phyloP scores from a whole-genome alignment of 2,329 filamentous ascomycete genomes.

The Colletotrichum simmondsii region DNA sequence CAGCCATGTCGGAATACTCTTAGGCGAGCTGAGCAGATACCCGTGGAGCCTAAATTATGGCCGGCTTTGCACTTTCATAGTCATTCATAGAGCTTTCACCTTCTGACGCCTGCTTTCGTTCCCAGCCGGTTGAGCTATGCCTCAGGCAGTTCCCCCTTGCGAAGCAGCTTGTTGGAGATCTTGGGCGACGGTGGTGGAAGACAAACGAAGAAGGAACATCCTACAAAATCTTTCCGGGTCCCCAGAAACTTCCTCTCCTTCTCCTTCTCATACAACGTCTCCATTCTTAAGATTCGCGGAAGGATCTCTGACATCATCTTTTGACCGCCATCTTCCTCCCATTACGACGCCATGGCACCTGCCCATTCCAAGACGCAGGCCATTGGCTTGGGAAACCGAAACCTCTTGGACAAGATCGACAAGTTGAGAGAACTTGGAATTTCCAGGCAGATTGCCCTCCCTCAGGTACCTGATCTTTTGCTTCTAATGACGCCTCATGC shows the following conservation, averaged over 20 bases:
- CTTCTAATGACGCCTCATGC: constrained; percentile 32
- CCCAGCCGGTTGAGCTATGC: neutral
- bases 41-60: neutral
- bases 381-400: constrained; percentile 10
- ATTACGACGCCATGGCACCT: neutral
- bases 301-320: neutral
- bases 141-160: neutral
- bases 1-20: neutral
- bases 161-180: neutral
- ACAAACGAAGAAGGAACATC: neutral
- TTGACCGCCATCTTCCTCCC: neutral
- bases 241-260: neutral
- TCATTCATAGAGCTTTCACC: neutral
- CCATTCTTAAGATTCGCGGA: neutral
- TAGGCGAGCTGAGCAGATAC: neutral
- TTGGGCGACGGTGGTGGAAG: neutral
- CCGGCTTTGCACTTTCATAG: neutral
- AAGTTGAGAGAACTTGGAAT: constrained; percentile 48
- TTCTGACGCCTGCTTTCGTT: neutral
- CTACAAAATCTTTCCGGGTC: neutral
- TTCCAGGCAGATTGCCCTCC: constrained; percentile 44
- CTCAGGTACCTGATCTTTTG: constrained; percentile 13
- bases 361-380: constrained; percentile 2
- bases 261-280: neutral
- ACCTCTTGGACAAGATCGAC: constrained; percentile 41